Conservation (phyloP, 441 rosid species). For the Iberis amara region DNA sequence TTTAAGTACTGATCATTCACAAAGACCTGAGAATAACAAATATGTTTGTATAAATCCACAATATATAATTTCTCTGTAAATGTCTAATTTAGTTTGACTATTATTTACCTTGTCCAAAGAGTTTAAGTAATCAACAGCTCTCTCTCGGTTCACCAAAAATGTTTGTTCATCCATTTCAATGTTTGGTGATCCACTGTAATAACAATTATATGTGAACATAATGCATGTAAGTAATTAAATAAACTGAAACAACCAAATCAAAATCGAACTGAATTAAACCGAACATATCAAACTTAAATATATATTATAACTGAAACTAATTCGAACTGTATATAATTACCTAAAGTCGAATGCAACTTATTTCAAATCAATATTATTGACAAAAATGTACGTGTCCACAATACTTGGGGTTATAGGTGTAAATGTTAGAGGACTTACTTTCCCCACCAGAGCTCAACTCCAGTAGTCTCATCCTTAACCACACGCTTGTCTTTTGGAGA, state of each 20-base stretch:
- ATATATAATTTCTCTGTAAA: not conserved
- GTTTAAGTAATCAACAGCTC: slow-evolving; percentile 94
- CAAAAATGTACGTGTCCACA: too few species aligned
- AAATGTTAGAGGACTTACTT: slow-evolving; percentile 47
- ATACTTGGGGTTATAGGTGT: too few species aligned
- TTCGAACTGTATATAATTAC: too few species aligned
- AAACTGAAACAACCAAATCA: too few species aligned
- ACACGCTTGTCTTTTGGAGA: slow-evolving; percentile 88
- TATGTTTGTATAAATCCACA: not conserved
- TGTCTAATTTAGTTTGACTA: not conserved
- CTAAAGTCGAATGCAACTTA: too few species aligned
- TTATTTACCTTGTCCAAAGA: slow-evolving; percentile 68
- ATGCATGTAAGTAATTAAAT: not conserved
- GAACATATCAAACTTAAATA: too few species aligned
- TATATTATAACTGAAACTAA: too few species aligned
- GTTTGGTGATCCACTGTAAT: slow-evolving; percentile 79
- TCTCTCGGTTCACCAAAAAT: slow-evolving; percentile 79
- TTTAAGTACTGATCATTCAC: slow-evolving; percentile 86
- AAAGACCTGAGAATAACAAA: slow-evolving; percentile 42
- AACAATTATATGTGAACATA: not conserved
- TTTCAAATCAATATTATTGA: too few species aligned
- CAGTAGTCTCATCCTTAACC: slow-evolving; percentile 62
- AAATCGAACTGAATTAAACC: too few species aligned
- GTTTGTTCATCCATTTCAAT: slow-evolving; percentile 93
- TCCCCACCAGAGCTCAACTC: slow-evolving; percentile 87